Percentiles rank a stretch among this genome's conserved stretches.
Evolutionary conservation across 139 green algal genomes (phyloP).

Genomic region (Ettlia oleoabundans): DNA sequence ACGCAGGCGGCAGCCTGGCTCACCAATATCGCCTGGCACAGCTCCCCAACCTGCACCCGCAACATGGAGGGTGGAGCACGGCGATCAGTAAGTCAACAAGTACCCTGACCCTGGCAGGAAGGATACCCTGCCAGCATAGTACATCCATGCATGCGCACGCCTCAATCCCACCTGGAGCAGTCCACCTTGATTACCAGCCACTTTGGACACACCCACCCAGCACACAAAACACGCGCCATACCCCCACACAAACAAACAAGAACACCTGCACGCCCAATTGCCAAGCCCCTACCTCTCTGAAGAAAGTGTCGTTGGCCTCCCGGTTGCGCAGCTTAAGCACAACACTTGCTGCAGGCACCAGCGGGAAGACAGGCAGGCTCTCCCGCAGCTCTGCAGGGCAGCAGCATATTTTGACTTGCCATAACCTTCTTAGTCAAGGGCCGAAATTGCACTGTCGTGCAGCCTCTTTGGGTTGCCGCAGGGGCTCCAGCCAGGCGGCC

Average conservation of each 20-base stretch:
- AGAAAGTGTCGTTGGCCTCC: conserved; percentile 56
- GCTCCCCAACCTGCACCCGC: conserved; percentile 36
- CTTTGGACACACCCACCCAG: no score
- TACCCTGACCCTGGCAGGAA: not conserved
- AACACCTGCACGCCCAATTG: no score
- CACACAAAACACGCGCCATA: no score
- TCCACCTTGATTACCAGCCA: not conserved
- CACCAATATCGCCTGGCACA: conserved; percentile 33
- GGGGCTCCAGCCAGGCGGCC: no score
- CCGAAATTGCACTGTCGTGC: no score
- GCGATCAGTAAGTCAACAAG: not conserved
- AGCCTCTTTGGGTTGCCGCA: no score
- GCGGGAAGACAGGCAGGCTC: conserved; percentile 42
- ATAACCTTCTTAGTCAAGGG: no score
- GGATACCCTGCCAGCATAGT: not conserved
- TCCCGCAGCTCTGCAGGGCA: conserved; percentile 27
- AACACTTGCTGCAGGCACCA: conserved; percentile 41
- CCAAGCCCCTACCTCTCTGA: conserved; percentile 27
- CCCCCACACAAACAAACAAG: not conserved
- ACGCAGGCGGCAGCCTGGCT: not conserved
- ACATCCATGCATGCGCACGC: not conserved
- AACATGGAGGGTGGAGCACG: not conserved
- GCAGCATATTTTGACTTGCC: no score
- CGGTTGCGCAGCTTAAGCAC: conserved; percentile 51
- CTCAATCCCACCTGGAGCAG: not conserved